Evolutionary conservation across 2,329 filamentous ascomycete genomes (phyloP).

Genomic region (Thelonectria rubi): DNA sequence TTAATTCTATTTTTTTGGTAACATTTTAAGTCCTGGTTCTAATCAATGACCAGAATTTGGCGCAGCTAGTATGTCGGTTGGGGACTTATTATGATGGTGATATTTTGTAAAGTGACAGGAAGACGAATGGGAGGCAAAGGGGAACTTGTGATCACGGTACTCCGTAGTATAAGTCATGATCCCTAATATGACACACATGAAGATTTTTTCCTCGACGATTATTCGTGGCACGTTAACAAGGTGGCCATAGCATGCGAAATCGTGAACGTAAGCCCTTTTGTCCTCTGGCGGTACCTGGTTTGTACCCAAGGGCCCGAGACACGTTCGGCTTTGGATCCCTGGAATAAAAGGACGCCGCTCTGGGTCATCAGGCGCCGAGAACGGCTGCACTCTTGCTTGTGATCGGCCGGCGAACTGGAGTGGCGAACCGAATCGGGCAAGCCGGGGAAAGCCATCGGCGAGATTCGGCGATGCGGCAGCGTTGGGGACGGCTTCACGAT

Average conservation of each 20-base stretch:
- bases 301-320: conserved; percentile 14
- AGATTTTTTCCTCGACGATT: conserved; percentile 19
- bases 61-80: no score
- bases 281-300: conserved; percentile 11
- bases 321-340: conserved; percentile 13
- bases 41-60: no score
- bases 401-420: conserved; percentile 14
- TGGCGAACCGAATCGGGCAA: conserved; percentile 31
- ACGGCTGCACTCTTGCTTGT: conserved; percentile 14
- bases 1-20: no score
- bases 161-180: no score
- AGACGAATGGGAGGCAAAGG: conserved; percentile 9
- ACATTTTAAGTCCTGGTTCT: no score
- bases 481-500: conserved; percentile 20
- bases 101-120: conserved; percentile 26
- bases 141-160: no score
- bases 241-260: conserved; percentile 8
- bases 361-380: background rate
- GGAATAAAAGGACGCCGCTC: conserved; percentile 2
- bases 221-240: background rate
- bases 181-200: conserved; percentile 15
- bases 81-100: background rate
- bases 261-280: conserved; percentile 3
- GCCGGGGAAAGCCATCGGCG: conserved; percentile 19
- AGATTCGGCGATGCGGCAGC: conserved; percentile 24